Evolutionary conservation across 169 alveolate genomes (phyloP).

Genomic region (Plasmodium sp.): DNA sequence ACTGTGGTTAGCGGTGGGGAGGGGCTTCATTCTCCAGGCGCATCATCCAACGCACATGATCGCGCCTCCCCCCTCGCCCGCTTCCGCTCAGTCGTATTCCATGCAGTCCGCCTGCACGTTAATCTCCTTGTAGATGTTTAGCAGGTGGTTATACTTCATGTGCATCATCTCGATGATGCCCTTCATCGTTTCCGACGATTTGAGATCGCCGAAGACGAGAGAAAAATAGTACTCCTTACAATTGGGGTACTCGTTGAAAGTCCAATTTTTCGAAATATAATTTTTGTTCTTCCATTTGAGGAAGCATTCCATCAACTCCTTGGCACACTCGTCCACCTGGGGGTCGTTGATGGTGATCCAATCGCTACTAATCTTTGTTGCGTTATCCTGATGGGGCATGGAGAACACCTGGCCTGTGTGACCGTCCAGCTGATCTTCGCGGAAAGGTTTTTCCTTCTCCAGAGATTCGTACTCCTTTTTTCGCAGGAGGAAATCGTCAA

Average conservation of each 20-base stretch:
- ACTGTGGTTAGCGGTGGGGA: neutral
- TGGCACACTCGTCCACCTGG: constrained; percentile 75
- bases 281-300: constrained; percentile 72
- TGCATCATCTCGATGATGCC: constrained; percentile 75
- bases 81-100: neutral
- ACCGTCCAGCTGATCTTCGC: neutral
- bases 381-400: neutral
- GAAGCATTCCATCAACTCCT: constrained; percentile 71
- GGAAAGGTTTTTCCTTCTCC: neutral
- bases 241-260: constrained; percentile 64
- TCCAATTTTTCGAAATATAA: constrained; percentile 72
- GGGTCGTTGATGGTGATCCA: constrained; percentile 75
- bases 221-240: constrained; percentile 70
- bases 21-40: neutral
- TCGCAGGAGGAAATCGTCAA: neutral
- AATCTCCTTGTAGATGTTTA: constrained; percentile 52
- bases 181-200: constrained; percentile 58
- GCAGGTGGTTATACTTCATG: constrained; percentile 67
- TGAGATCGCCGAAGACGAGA: constrained; percentile 69
- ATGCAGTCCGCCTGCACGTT: neutral
- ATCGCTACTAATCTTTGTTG: constrained; percentile 12
- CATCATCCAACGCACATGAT: neutral
- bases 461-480: constrained; percentile 36
- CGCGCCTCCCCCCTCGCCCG: neutral
- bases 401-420: constrained; percentile 15